phyloP scores from a whole-genome alignment of 139 green algal species.

The Chlamydomonas sp. region DNA sequence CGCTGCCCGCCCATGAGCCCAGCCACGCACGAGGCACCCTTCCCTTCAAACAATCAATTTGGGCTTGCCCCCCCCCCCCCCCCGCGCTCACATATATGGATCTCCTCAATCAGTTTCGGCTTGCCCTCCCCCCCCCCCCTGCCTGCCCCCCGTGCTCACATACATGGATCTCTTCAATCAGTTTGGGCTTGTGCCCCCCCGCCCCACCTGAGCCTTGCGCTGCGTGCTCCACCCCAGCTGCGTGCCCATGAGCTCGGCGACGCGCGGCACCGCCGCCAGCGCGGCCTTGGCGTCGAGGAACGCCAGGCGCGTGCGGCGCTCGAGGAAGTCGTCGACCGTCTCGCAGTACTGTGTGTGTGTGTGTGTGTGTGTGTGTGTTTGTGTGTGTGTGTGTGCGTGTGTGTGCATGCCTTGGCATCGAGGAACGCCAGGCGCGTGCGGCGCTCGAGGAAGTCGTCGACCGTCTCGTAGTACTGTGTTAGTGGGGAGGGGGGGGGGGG shows the following conservation, averaged over 20 bases:
- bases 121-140: no score
- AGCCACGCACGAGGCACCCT: no score
- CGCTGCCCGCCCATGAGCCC: no score
- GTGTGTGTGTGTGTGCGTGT: not conserved
- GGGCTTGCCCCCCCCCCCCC: no score
- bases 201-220: no score
- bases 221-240: conserved; percentile 58
- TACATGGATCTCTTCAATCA: no score
- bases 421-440: conserved; percentile 91
- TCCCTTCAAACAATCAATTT: no score
- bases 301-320: conserved; percentile 78
- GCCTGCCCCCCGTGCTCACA: no score
- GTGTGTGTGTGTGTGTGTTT: not conserved
- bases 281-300: conserved; percentile 85
- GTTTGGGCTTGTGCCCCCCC: no score
- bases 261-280: conserved; percentile 61
- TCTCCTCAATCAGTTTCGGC: no score
- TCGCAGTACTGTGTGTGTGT: conserved; percentile 72
- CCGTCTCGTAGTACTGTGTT: conserved; percentile 74
- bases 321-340: conserved; percentile 87
- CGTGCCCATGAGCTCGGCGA: conserved; percentile 66
- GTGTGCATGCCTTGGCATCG: conserved; percentile 43
- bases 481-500: no score
- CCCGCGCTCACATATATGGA: no score
- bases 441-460: conserved; percentile 87